phyloP scores from a whole-genome alignment of 108 stramenopile genomes.

The Skeletonema grethae region DNA sequence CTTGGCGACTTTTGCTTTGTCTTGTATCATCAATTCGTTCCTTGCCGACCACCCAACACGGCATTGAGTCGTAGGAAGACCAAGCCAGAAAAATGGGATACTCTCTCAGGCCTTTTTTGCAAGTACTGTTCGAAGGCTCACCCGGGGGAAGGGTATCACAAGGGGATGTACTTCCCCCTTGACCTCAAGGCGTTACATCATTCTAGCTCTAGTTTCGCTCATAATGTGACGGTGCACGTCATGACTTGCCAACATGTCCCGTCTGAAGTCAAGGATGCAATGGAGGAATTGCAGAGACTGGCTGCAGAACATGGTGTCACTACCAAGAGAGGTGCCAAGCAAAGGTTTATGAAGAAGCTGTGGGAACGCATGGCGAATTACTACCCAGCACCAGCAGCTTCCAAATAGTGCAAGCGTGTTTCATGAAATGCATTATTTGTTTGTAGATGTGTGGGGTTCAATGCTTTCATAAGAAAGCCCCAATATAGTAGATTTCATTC shows the following conservation, averaged over 20 bases:
- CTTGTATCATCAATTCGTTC: too few species aligned
- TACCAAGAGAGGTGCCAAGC: conserved; percentile 13
- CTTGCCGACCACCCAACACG: too few species aligned
- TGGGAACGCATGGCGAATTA: conserved; percentile 13
- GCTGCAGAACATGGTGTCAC: conserved; percentile 12
- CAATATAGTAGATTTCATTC: too few species aligned
- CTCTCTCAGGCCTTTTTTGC: conserved; percentile 11
- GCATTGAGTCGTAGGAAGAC: background rate
- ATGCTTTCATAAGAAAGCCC: background rate
- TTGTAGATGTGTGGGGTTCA: background rate
- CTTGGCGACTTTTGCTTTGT: conserved; percentile 10
- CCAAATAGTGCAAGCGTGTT: background rate
- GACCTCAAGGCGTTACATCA: background rate
- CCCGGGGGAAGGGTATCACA: background rate
- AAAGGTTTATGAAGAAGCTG: conserved; percentile 13
- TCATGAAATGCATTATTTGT: background rate
- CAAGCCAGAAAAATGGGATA: background rate
- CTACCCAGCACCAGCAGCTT: background rate
- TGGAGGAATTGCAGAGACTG: conserved; percentile 12
- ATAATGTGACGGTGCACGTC: conserved; percentile 6
- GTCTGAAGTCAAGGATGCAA: conserved; percentile 1
- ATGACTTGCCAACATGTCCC: conserved; percentile 8
- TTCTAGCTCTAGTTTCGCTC: background rate
- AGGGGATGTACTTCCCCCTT: conserved; percentile 13
- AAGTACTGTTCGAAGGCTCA: conserved; percentile 4